phyloP scores from a whole-genome alignment of 176 grass and related monocot species.

The Triticum dicoccoides region DNA sequence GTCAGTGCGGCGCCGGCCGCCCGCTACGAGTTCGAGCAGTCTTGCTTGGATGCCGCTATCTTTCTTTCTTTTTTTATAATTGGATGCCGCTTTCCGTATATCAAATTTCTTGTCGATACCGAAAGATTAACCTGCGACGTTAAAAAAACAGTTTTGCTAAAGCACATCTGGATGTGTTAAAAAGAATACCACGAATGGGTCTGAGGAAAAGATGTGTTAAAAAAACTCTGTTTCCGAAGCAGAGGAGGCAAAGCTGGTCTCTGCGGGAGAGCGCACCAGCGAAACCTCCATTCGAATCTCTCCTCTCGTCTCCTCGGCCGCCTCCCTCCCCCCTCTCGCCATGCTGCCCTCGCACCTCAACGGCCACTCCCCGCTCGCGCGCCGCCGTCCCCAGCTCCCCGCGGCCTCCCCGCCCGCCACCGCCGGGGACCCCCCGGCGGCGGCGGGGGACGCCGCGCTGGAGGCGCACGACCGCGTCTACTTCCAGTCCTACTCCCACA shows the following conservation, averaged over 20 bases:
- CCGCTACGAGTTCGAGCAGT: too few species aligned
- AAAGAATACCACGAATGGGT: too few species aligned
- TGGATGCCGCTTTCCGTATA: too few species aligned
- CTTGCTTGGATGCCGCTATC: too few species aligned
- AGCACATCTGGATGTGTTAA: too few species aligned
- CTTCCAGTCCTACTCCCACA: constrained; percentile 82
- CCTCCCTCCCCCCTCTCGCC: not conserved
- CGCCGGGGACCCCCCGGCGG: not conserved
- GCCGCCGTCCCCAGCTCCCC: constrained; percentile 49
- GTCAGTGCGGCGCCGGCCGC: too few species aligned
- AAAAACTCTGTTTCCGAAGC: not conserved
- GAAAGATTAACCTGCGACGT: too few species aligned
- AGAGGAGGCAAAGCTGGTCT: too few species aligned
- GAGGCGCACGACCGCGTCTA: constrained; percentile 64
- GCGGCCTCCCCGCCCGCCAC: constrained; percentile 13
- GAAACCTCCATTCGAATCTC: constrained; percentile 21
- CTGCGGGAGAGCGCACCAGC: not conserved
- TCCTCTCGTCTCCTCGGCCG: not conserved
- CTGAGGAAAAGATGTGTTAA: too few species aligned
- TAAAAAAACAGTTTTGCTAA: too few species aligned
- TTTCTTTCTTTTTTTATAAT: too few species aligned
- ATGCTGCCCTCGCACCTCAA: constrained; percentile 70
- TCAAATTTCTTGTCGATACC: too few species aligned
- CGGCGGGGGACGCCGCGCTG: constrained; percentile 30
- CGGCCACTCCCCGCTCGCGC: constrained; percentile 46